Base-by-base conservation (phyloP, 73 alveolate species). In the Durusdinium trenchii region DNA sequence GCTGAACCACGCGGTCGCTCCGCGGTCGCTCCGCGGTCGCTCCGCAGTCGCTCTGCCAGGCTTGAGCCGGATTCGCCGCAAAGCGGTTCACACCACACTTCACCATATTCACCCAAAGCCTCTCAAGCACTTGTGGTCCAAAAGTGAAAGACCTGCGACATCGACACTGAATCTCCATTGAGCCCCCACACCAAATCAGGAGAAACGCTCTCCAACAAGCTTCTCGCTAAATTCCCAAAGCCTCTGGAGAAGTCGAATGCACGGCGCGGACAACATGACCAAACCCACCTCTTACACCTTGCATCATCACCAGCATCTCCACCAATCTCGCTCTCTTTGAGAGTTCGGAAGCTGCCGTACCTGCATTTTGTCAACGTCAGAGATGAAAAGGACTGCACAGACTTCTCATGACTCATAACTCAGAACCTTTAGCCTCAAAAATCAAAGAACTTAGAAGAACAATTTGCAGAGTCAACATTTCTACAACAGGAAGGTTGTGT, bases 341-440 rank as follows among this genome's bases (percentile, higher is more conserved):
- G 91, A 47, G 98, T 92, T 75, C 98, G 75, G 91, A 92, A 92
- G 78, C 98, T 92, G 89, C 98, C 98, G 71, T 89, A 89, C 96
- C 96, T 89, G 82, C 48, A 6, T 4, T 3, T n/a, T 16, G 23
- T 9, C 52, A n/a, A 36, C 48, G 28, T 48, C 85, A 6, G n/a
- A n/a, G n/a, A n/a, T n/a, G n/a, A n/a, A n/a, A n/a, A n/a, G n/a
- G n/a, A n/a, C n/a, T n/a, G n/a, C n/a, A n/a, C n/a, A n/a, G n/a
- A n/a, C n/a, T n/a, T n/a, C n/a, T n/a, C n/a, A n/a, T n/a, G n/a
- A n/a, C n/a, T n/a, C n/a, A n/a, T n/a, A n/a, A n/a, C n/a, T n/a
- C n/a, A n/a, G n/a, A n/a, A n/a, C n/a, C n/a, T n/a, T n/a, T n/a
- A n/a, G n/a, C n/a, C n/a, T n/a, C n/a, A n/a, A n/a, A n/a, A n/a